Evolutionary conservation across 2,329 filamentous ascomycete genomes (phyloP).

Genomic region (Claviceps cyperi): DNA sequence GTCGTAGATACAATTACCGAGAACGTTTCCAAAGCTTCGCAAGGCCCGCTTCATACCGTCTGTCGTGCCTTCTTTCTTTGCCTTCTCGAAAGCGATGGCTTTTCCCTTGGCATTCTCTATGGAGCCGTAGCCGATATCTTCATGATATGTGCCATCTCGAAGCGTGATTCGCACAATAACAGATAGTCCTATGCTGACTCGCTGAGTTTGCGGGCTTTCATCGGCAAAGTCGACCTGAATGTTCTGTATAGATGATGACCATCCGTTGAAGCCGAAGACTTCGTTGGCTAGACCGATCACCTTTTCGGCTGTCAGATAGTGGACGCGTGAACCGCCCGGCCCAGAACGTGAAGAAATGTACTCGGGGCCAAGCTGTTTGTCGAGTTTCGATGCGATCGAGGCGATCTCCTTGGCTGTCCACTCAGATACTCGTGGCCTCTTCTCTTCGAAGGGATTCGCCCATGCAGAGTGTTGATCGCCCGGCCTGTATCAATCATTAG

Average conservation of each 20-base stretch:
- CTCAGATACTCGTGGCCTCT: conserved; percentile 51
- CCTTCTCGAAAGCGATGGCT: conserved; percentile 91
- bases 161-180: conserved; percentile 85
- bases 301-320: conserved; percentile 93
- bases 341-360: conserved; percentile 82
- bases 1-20: conserved; percentile 98
- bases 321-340: conserved; percentile 70
- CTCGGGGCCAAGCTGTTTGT: conserved; percentile 90
- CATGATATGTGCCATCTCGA: conserved; percentile 88
- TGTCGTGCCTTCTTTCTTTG: conserved; percentile 95
- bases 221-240: conserved; percentile 94
- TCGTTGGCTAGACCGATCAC: conserved; percentile 91
- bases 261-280: conserved; percentile 93
- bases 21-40: conserved; percentile 84
- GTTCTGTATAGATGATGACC: conserved; percentile 91
- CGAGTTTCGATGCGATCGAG: conserved; percentile 69
- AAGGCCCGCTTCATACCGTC: conserved; percentile 83
- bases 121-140: conserved; percentile 93
- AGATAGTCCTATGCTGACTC: conserved; percentile 72
- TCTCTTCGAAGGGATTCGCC: conserved; percentile 71
- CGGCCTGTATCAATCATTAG: conserved; percentile 31
- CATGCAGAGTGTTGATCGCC: conserved; percentile 48
- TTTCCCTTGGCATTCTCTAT: conserved; percentile 95
- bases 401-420: conserved; percentile 88
- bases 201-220: conserved; percentile 62